Conservation (phyloP, 805 yeast species). For the Kazachstania bromeliacearum region DNA sequence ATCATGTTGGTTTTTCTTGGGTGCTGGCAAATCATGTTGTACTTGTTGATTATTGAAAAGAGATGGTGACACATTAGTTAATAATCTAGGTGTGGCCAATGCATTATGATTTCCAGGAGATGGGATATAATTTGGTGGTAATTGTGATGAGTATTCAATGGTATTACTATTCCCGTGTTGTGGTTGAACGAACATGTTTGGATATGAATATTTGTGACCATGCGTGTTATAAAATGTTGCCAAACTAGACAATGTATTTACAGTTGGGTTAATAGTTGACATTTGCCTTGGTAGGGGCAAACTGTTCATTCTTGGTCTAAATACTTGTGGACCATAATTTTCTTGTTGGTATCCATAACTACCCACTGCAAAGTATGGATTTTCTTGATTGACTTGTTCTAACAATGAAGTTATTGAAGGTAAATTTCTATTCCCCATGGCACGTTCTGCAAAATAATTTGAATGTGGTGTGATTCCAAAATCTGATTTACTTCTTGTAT, state of each 20-base stretch:
- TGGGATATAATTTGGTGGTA: too few species aligned
- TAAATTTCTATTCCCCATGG: neutral
- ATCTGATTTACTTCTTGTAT: conserved; percentile 1
- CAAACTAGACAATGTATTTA: conserved; percentile 16
- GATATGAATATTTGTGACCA: conserved; percentile 22
- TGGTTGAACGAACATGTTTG: conserved; percentile 6
- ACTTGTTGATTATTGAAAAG: too few species aligned
- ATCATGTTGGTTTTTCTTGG: too few species aligned
- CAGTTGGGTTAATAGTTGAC: conserved; percentile 10
- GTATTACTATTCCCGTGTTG: neutral
- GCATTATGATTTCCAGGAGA: too few species aligned
- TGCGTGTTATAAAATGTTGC: conserved; percentile 21
- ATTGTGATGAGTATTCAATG: too few species aligned
- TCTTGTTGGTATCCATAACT: neutral
- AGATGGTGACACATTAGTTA: neutral
- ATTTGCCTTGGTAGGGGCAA: conserved; percentile 1
- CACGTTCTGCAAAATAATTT: neutral
- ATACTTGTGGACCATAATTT: neutral
- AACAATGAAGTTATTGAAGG: conserved; percentile 1
- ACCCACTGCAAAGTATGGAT: neutral
- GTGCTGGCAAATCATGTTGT: too few species aligned
- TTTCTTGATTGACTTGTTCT: neutral
- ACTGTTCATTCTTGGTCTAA: conserved; percentile 3
- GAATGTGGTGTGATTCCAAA: neutral
- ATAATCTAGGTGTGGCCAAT: neutral